A percentile compares a stretch with the other conserved stretches of the same genome.
Evolutionary conservation across 345 rosid species (phyloP).

Genomic region (Excoecaria cochinchinensis): DNA sequence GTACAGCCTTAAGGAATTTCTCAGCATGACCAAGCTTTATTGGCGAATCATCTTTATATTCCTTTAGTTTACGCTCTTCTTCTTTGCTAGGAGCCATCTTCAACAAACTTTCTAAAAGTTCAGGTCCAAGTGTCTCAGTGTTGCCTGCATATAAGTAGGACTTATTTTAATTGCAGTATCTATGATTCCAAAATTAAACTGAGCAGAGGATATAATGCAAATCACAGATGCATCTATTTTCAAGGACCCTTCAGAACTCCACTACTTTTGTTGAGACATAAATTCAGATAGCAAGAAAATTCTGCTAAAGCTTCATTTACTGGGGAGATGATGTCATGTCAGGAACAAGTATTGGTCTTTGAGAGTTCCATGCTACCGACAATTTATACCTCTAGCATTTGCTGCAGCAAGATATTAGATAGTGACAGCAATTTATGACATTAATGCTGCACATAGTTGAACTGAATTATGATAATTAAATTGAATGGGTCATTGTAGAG

Average conservation of each 20-base stretch:
- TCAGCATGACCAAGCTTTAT: slow-evolving; percentile 84
- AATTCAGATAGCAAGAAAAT: neutral
- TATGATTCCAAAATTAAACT: neutral
- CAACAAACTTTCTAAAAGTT: slow-evolving; percentile 86
- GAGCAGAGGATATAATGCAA: neutral
- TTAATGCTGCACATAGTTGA: neutral
- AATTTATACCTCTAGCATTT: neutral
- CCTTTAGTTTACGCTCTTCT: slow-evolving; percentile 86
- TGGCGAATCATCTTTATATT: slow-evolving; percentile 71
- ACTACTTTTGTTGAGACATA: neutral
- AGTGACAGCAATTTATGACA: slow-evolving; percentile 3
- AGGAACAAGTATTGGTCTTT: neutral
- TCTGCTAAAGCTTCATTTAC: neutral
- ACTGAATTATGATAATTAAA: neutral
- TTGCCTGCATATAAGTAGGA: slow-evolving; percentile 55
- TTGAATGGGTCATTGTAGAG: neutral
- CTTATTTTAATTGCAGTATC: slow-evolving; percentile 18
- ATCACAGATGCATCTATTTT: neutral
- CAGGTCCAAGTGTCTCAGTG: slow-evolving; percentile 84
- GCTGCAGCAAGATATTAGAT: neutral
- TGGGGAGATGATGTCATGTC: neutral
- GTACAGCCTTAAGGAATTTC: slow-evolving; percentile 79
- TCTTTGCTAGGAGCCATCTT: slow-evolving; percentile 96
- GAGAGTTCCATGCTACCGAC: neutral
- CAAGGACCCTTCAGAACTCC: neutral